A percentile compares a stretch with the other conserved stretches of the same genome.
Evolutionary conservation across 306 rosid genomes (phyloP).

Genomic region (Inga laurina): DNA sequence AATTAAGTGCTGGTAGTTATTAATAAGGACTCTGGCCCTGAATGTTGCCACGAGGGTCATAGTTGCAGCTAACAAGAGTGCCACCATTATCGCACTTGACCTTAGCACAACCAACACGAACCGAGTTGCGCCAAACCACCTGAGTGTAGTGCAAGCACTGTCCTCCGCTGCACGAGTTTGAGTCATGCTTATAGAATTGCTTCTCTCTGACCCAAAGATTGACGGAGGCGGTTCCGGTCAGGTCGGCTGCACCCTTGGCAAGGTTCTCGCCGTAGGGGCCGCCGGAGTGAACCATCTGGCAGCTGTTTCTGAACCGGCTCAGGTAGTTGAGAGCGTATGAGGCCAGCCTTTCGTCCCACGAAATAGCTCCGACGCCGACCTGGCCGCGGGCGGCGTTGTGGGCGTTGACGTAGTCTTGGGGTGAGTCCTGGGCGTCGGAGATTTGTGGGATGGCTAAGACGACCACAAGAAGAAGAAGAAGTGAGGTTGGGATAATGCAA

Average conservation of each 20-base stretch:
- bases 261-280: slow-evolving; percentile 20
- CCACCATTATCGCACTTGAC: slow-evolving; percentile 20
- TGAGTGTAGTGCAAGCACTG: slow-evolving; percentile 43
- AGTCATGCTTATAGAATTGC: background rate
- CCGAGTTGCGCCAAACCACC: slow-evolving; percentile 40
- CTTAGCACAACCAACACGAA: slow-evolving; percentile 38
- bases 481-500: background rate
- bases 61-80: slow-evolving; percentile 32
- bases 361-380: slow-evolving; percentile 4
- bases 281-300: background rate
- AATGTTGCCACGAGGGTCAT: slow-evolving; percentile 34
- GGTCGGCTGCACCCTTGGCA: background rate
- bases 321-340: background rate
- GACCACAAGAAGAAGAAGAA: background rate
- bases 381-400: slow-evolving; percentile 33
- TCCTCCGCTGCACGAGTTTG: background rate
- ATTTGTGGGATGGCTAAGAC: background rate
- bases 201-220: slow-evolving; percentile 7
- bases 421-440: slow-evolving; percentile 38
- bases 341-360: background rate
- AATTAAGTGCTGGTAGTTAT: background rate
- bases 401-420: slow-evolving; percentile 39
- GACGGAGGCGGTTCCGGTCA: background rate
- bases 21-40: background rate
- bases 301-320: background rate